Base-by-base conservation (phyloP, 495 filamentous ascomycete species). In the Penicillium taxi region DNA sequence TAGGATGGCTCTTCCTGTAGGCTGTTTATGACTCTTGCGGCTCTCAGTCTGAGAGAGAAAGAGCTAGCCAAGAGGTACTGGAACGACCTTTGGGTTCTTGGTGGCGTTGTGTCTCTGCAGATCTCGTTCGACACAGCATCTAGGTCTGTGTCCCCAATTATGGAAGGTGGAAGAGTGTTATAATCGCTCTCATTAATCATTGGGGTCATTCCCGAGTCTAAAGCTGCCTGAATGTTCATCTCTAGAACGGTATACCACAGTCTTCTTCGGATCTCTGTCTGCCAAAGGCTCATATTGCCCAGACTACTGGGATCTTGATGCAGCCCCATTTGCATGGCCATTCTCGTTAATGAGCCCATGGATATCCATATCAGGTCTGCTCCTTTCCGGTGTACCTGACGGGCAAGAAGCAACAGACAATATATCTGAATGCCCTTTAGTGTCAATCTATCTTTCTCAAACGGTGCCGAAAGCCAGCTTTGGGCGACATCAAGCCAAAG, bases 171-270 rank as follows among this genome's bases (percentile, higher is more conserved):
- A 28, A 50, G 41, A 2, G 70, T 77, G 46, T 71, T 69, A 37
- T 69, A 80, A 9, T 78, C 69, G 6, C 61, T 49, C 9, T 46
- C 42, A 0, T 64, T 62, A 11, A 80, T 67, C 37, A 61, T 59
- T 0, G 73, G 73, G 1, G 61, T 53, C 63, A 73, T 69, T 4
- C 59, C 74, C 0, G 70, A 67, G 35, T 74, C 72, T 2, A 79
- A 32, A 2, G 67, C 64, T 0, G 75, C 53, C 44, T 79, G 75
- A 0, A 73, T 41, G 25, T 49, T 50, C 26, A 80, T 52, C 33
- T 81, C 77, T 4, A 79, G 40, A 13, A 81, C 68, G 0, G 74
- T 77, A 13, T 64, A 66, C 77, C 77, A 81, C 2, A 80, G 42
- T 21, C 74, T 45, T 32, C 74, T 55, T 16, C 74, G 65, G 0